Conservation (phyloP, 73 alveolate genomes). For the Tetrahymena malaccensis region DNA sequence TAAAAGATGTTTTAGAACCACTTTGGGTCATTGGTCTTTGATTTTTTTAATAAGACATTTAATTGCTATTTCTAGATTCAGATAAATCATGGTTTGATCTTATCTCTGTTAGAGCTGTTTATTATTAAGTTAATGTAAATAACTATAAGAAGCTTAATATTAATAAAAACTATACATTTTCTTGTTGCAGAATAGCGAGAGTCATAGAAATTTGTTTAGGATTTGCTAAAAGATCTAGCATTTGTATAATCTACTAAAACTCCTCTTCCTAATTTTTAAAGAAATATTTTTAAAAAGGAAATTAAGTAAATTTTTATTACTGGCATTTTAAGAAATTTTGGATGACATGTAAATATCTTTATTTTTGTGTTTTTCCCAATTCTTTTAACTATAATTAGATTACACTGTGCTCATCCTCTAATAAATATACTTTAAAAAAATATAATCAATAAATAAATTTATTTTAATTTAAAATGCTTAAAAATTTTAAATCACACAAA, state of each 20-base stretch:
- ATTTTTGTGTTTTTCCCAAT: not conserved
- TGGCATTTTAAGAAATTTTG: not conserved
- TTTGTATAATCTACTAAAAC: not conserved
- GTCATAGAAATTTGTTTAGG: not conserved
- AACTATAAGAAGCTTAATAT: not conserved
- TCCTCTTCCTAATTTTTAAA: not conserved
- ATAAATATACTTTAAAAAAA: not conserved
- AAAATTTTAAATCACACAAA: not conserved
- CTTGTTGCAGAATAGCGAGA: not conserved
- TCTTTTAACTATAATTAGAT: not conserved
- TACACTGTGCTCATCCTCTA: not conserved
- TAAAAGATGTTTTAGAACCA: not conserved
- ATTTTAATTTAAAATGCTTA: no score
- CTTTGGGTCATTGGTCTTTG: not conserved
- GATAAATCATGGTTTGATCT: not conserved
- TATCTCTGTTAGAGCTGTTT: not conserved
- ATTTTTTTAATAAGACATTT: not conserved
- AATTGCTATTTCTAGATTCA: not conserved
- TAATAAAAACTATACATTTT: not conserved
- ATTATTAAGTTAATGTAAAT: not conserved
- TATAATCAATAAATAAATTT: no score
- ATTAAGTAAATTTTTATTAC: not conserved
- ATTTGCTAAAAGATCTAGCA: not conserved
- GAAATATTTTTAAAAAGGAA: not conserved
- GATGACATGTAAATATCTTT: not conserved